Base-by-base conservation (phyloP, 768 basidiomycete genomes). In the Albatrellus ellisii region DNA sequence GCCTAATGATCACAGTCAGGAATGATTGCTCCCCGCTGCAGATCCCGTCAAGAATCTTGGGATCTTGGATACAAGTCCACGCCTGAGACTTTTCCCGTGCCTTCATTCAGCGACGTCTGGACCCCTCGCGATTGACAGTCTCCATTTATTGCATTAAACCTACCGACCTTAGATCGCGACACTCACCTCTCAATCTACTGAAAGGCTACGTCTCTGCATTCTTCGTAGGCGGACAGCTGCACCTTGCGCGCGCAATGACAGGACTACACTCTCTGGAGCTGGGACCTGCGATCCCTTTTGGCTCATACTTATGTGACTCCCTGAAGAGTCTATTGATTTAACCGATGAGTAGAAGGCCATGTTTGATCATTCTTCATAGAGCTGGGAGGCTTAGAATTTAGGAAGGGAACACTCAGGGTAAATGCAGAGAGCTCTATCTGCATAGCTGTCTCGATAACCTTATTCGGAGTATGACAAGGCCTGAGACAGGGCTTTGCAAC, bases 31-130 rank as follows among this genome's bases (percentile, higher is more conserved):
- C 28, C 22, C 14, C 4, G n/a, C 5, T 28, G 20, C 4, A 6
- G n/a, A 11, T 3, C 26, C 8, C 41, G n/a, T n/a, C n/a, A n/a
- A 77, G 76, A 58, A 10, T 73, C 73, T 47, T 79, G 76, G 77
- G 62, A 70, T 4, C 61, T 69, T 3, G 77, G 77, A 1, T 75
- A 79, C 46, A 60, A 71, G 36, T 64, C 70, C 1, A 72, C 62
- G 0, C 65, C 70, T 0, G 56, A 67, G 27, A 62, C 66, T 0
- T 79, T 75, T 56, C 70, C 73, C 1, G 73, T 63, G 0, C 55
- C 59, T 0, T 79, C 80, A 50, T 41, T 79, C n/a, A 54, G 62
- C 14, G 78, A 77, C 1, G 66, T 80, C 46, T 80, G 36, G 64
- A 75, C 44, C 57, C 65, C 6, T 42, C 46, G 3, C 59, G 69